Base-by-base conservation (phyloP, 2,329 filamentous ascomycete genomes). In the Aspergillus novoparasiticus region DNA sequence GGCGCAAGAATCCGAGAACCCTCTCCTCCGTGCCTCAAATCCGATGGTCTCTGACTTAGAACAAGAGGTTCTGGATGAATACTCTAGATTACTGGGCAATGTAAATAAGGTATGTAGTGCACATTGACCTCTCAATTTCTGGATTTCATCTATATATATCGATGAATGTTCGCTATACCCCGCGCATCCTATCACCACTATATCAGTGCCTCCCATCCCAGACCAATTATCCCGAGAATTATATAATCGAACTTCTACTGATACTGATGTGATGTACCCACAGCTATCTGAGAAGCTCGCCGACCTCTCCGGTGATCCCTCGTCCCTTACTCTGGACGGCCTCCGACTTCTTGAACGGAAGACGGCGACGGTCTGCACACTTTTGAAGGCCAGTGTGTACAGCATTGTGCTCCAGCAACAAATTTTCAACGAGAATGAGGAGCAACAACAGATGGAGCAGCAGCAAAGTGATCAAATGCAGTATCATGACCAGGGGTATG, bases 371-470 rank as follows among this genome's bases (percentile, higher is more conserved):
- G 94, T 97, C 26, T 98, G 96, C 79, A 99, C 95, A 66, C 80
- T 98, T 75, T 85, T 99, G 75, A 99, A 99, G 83, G 94, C 95
- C 21, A 98, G 94, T 78, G 95, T 99, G 67, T 99, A 99, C 82
- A 96, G 92, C 76, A 99, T 99, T 82, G 94, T 99, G 65, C 79
- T 99, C 82, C 94, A 99, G 85, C 94, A 98, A 85, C 92, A 98
- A 85, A 93, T 96, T 72, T 89, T 90, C 66, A 91, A 89, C 79
- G 90, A 78, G 70, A 75, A 74, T 67, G 75, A 77, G 62, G 73
- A 71, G 58, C 70, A 75, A 28, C 63, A 71, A 34, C 53, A 65
- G 19, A 51, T 66, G 48, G 48, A 65, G 26, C 46, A 60, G 16
- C 57, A 66, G 43, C 26, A 28, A 28, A 54, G 51, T 46, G 69